Percentiles rank a stretch among this genome's conserved stretches.
Conservation (phyloP, 2,329 filamentous ascomycete species). For the Didymella keratinophila region DNA sequence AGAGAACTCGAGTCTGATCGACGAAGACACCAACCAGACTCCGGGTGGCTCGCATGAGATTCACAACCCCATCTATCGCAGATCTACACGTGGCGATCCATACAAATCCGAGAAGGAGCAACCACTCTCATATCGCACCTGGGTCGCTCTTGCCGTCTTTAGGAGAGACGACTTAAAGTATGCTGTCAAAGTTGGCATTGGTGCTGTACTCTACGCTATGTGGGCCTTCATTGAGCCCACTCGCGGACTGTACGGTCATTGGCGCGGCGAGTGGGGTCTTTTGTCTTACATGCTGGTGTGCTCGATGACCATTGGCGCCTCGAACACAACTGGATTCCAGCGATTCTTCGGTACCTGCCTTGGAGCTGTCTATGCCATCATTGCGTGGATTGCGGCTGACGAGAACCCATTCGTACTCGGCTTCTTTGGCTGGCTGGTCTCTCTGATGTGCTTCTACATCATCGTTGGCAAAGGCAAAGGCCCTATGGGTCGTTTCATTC, state of each 20-base stretch:
- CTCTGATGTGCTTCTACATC: conserved; percentile 86
- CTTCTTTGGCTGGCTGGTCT: conserved; percentile 81
- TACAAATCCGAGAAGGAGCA: conserved; percentile 41
- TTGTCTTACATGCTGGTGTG: conserved; percentile 98
- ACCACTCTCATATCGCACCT: conserved; percentile 58
- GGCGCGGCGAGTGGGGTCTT: conserved; percentile 96
- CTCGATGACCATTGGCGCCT: conserved; percentile 95
- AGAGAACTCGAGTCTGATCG: conserved; percentile 36
- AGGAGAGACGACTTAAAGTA: conserved; percentile 75
- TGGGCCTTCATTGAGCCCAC: conserved; percentile 85
- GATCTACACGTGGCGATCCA: conserved; percentile 36
- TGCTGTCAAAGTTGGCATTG: conserved; percentile 90
- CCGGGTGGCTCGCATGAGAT: conserved; percentile 46
- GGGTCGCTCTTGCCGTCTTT: conserved; percentile 64
- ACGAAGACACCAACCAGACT: conserved; percentile 38
- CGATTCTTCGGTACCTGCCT: conserved; percentile 87
- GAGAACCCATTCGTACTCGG: conserved; percentile 80
- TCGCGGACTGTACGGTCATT: conserved; percentile 80
- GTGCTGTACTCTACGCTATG: conserved; percentile 86
- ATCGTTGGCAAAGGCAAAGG: conserved; percentile 85
- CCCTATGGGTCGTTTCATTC: conserved; percentile 89
- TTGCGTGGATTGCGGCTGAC: conserved; percentile 78
- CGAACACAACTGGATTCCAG: conserved; percentile 89
- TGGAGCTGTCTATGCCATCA: conserved; percentile 76
- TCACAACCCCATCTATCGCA: conserved; percentile 46